Conservation (phyloP, 352 stramenopile species). For the Pythium plurisporium region DNA sequence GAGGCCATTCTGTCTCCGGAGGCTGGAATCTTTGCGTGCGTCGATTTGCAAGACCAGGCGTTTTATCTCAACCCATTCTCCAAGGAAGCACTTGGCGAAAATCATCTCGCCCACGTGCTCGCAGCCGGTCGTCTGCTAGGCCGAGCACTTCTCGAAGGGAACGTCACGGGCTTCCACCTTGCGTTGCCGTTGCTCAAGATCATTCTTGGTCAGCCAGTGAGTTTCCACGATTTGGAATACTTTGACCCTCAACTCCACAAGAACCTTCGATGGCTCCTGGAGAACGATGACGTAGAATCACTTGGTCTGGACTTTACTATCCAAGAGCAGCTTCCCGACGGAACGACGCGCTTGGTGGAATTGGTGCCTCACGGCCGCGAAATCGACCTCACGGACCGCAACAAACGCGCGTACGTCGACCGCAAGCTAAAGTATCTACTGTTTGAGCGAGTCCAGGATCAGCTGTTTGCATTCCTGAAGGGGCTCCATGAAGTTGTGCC, state of each 20-base stretch:
- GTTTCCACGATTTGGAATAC: constrained; percentile 86
- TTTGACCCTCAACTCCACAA: constrained; percentile 22
- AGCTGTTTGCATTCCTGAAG: constrained; percentile 78
- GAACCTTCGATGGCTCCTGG: constrained; percentile 16
- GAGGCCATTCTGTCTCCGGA: constrained; percentile 20
- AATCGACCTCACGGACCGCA: constrained; percentile 83
- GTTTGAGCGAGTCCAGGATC: constrained; percentile 81
- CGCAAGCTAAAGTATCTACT: constrained; percentile 81
- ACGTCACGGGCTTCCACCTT: constrained; percentile 86
- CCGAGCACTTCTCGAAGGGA: constrained; percentile 47
- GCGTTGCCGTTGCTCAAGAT: constrained; percentile 91
- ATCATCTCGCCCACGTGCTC: constrained; percentile 24
- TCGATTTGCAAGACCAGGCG: constrained; percentile 22
- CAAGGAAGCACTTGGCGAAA: constrained; percentile 15
- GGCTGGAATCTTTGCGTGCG: constrained; percentile 21
- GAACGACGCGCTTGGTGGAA: constrained; percentile 45
- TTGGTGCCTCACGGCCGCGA: constrained; percentile 67
- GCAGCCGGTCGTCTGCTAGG: constrained; percentile 20
- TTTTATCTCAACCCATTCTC: constrained; percentile 27
- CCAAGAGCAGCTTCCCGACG: too few relatives aligned
- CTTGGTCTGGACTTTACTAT: constrained; percentile 45
- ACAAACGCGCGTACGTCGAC: constrained; percentile 86
- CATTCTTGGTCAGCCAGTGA: constrained; percentile 86
- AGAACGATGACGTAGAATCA: constrained; percentile 9
- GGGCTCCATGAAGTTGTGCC: constrained; percentile 90